Percentiles rank a stretch among this genome's conserved stretches.
phyloP scores from a whole-genome alignment of 164 flowering plant genomes.

The Magnolia sinica region DNA sequence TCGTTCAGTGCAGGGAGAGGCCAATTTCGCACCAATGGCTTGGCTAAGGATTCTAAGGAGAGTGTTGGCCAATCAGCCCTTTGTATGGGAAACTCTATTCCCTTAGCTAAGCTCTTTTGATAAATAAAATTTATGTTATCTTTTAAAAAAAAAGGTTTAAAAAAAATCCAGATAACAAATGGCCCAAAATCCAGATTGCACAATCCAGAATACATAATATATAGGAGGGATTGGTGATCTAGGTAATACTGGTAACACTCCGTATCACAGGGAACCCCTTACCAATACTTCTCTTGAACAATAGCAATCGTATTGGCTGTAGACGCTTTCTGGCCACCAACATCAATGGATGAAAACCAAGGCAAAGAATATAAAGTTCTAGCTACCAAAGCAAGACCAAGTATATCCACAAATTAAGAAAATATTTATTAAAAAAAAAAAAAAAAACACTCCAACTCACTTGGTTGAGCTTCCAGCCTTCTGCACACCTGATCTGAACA shows the following conservation, averaged over 20 bases:
- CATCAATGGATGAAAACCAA: background rate
- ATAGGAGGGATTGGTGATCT: background rate
- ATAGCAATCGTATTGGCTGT: background rate
- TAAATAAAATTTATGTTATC: too few relatives aligned
- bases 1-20: background rate
- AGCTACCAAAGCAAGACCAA: background rate
- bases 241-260: background rate
- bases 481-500: conserved; percentile 69
- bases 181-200: background rate
- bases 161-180: background rate
- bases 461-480: conserved; percentile 70
- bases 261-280: background rate
- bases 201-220: background rate
- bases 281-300: background rate
- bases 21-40: background rate
- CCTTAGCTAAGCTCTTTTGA: background rate
- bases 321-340: background rate
- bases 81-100: background rate
- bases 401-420: background rate
- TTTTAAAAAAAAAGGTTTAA: too few relatives aligned
- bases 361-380: background rate
- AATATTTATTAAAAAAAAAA: background rate
- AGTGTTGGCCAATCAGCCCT: background rate
- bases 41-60: background rate
- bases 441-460: conserved; percentile 35